These are phyloP conservation scores for Sanghuangporus sanghuang DNA, from an alignment of 1,284 basidiomycete genomes.

Conservation along the genomic window DNA sequence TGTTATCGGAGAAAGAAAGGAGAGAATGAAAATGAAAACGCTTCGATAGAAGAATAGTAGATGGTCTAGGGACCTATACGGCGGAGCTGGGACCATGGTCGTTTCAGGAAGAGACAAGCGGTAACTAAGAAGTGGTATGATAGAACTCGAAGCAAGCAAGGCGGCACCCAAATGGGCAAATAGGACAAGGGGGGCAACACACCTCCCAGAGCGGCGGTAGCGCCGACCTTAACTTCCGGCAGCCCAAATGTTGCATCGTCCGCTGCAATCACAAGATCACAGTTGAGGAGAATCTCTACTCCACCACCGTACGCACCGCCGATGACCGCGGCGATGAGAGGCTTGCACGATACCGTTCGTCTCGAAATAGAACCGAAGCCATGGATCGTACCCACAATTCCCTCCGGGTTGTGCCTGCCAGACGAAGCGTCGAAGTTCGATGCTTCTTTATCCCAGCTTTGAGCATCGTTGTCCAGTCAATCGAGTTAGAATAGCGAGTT, in stretches of 20 bases:
- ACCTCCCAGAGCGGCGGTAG: conserved; percentile 74
- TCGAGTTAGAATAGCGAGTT: conserved; percentile 44
- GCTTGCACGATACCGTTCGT: conserved; percentile 59
- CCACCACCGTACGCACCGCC: conserved; percentile 81
- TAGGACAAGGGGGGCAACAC: conserved; percentile 22
- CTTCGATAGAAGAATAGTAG: not conserved
- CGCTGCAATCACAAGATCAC: conserved; percentile 77
- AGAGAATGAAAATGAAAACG: not conserved
- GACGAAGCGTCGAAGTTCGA: conserved; percentile 29
- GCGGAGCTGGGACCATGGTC: not conserved
- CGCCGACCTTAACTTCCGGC: conserved; percentile 80
- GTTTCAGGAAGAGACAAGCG: not conserved
- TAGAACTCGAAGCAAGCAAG: not conserved
- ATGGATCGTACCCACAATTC: conserved; percentile 37
- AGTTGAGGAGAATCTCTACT: conserved; percentile 75
- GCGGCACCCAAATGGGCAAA: not conserved
- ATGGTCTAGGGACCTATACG: not conserved
- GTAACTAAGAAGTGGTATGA: not conserved
- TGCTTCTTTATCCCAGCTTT: conserved; percentile 1
- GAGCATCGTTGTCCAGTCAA: not conserved
- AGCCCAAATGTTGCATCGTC: conserved; percentile 69
- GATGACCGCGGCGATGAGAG: conserved; percentile 79
- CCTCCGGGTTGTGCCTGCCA: conserved; percentile 36
- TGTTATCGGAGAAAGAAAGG: not conserved
- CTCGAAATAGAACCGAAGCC: conserved; percentile 79